These are phyloP conservation scores for Leptographium flavum DNA, from an alignment of 2,329 filamentous ascomycete species.

Conservation along the genomic window DNA sequence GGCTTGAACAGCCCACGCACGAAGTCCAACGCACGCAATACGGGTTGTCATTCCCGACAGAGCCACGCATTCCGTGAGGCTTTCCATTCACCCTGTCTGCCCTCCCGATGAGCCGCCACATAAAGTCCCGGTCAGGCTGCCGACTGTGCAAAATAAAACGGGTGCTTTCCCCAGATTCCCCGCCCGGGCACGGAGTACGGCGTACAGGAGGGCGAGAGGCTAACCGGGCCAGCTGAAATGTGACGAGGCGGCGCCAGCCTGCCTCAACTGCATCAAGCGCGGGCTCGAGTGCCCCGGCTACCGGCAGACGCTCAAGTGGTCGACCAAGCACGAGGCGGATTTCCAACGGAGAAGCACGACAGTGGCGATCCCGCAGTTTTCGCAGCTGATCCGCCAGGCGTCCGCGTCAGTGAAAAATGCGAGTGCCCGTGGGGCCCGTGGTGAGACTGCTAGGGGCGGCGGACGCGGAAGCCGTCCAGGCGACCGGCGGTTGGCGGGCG, in stretches of 20 bases:
- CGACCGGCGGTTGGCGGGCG: no score
- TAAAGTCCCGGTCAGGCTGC: slow-evolving; percentile 11
- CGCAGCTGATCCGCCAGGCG: slow-evolving; percentile 3
- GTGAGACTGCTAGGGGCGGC: neutral
- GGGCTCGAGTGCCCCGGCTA: slow-evolving; percentile 18
- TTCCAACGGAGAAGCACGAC: neutral
- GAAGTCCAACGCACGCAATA: no score
- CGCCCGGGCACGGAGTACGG: no score
- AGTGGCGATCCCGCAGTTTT: slow-evolving; percentile 4
- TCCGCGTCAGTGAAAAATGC: slow-evolving; percentile 3
- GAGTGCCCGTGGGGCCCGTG: neutral
- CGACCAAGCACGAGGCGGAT: slow-evolving; percentile 23
- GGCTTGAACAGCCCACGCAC: no score
- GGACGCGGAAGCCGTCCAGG: no score
- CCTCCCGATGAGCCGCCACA: slow-evolving; percentile 11
- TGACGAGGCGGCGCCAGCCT: slow-evolving; percentile 17
- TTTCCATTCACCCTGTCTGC: no score
- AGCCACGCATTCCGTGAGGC: no score
- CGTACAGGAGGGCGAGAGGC: neutral
- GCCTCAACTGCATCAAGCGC: slow-evolving; percentile 17
- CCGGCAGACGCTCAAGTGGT: slow-evolving; percentile 23
- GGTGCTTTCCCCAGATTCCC: neutral
- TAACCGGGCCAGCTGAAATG: slow-evolving; percentile 15
- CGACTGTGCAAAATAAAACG: slow-evolving; percentile 8
- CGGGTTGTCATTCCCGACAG: neutral